Evolutionary conservation across 352 stramenopile genomes (phyloP), one percentile per base, ranked within the genome.

Genomic region (Phytopythium delawarense): DNA sequence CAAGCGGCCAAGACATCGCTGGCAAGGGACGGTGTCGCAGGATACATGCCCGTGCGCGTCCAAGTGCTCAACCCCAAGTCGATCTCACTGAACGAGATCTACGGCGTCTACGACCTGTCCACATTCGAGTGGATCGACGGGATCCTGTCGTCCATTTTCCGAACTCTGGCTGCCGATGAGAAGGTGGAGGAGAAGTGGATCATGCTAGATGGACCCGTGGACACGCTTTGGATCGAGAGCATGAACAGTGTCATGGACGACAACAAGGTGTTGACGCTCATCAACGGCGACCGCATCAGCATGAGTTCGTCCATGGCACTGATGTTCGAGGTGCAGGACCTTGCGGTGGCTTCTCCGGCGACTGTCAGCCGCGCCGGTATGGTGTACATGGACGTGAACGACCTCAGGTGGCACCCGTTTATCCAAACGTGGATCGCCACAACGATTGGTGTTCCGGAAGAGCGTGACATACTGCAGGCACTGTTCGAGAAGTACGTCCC

Each of bases 321-420:
- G 42, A 79, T 98, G 57, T 98, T 98, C 54, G 95, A 98, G 66
- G 93, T 98, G 7, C 95, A 98, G 66, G 93, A 98, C 65, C 78
- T 98, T 2, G 89, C 88, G 0, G 93, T 97, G 11, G 95, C 95
- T 23, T 98, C 91, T 11, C 94, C 95, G 4, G 95, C 95, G 1
- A 98, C 95, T 3, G 94, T 98, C 1, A 97, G 86, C 57, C 83
- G 94, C 37, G 91, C 92, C 23, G 94, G 94, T 34, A 96, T 98
- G 78, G 91, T 98, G 9, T 98, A 98, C 74, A 97, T 98, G 85
- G 81, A 93, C 42, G 82, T 91, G 5, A 72, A 90, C 23, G 84
- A 94, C 45, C 78, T 96, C 25, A 82, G 87, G 11, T 96, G 83
- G 82, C 76, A 70, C 4, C 84, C 87, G 3, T 92, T 91, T 21